Evolutionary conservation across 768 basidiomycete species (phyloP).

Genomic region (Boletus barrowsii): DNA sequence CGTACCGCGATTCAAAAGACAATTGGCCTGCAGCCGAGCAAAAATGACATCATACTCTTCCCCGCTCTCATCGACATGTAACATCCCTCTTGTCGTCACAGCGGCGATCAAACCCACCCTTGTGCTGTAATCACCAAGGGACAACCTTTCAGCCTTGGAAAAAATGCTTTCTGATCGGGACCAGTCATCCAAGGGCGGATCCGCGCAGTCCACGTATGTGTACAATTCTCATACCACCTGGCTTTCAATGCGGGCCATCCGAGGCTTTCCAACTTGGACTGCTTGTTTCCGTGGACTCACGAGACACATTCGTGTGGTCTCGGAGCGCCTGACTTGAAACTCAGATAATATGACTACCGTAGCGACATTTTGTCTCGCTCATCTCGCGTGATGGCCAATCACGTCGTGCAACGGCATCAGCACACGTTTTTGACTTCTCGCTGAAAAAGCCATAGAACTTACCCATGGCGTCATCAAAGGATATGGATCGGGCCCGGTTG

Average conservation of each 20-base stretch:
- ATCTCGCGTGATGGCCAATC: not conserved
- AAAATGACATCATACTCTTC: conserved; percentile 10
- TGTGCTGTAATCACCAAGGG: conserved; percentile 6
- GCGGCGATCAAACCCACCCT: conserved; percentile 2
- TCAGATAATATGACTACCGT: not conserved
- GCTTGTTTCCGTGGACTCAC: not conserved
- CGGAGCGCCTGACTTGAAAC: not conserved
- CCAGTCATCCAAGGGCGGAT: too few relatives aligned
- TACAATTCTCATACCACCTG: too few relatives aligned
- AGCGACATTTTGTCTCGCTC: not conserved
- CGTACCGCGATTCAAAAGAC: not conserved
- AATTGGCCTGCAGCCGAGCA: not conserved
- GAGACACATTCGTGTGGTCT: not conserved
- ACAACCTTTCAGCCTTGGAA: not conserved
- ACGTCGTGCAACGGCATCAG: not conserved
- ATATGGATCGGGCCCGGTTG: not conserved
- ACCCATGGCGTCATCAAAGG: not conserved
- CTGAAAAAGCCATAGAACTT: not conserved
- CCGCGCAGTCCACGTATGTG: too few relatives aligned
- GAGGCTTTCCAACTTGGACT: not conserved
- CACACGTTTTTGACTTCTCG: not conserved
- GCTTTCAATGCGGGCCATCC: too few relatives aligned
- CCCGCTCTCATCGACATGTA: not conserved
- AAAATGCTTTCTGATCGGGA: not conserved
- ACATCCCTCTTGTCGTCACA: too few relatives aligned